A percentile compares a stretch with the other conserved stretches of the same genome.
Evolutionary conservation across 352 stramenopile species (phyloP).

Genomic region (Thalassiosira hispida): DNA sequence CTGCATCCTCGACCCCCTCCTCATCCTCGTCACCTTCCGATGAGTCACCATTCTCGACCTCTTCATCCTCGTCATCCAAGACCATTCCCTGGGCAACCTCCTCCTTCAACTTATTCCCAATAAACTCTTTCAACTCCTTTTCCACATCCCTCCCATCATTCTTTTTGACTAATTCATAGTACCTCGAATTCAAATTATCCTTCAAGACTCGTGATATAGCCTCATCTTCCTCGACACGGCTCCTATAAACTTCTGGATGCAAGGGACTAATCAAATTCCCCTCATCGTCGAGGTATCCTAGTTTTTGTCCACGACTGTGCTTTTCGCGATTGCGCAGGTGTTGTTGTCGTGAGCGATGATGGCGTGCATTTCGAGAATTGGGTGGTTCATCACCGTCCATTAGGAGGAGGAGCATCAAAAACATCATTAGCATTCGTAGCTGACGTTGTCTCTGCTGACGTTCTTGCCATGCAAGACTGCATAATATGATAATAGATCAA

Average conservation of each 20-base stretch:
- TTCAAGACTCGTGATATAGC: constrained; percentile 14
- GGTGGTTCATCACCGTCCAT: constrained; percentile 82
- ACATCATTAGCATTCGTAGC: constrained; percentile 80
- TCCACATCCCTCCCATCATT: constrained; percentile 72
- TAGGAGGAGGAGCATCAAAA: constrained; percentile 80
- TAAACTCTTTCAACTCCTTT: constrained; percentile 51
- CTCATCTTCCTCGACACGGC: constrained; percentile 38
- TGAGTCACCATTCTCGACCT: constrained; percentile 2
- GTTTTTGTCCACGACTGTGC: constrained; percentile 6
- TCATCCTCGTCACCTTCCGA: constrained; percentile 15
- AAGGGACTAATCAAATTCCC: constrained; percentile 32
- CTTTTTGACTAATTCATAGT: constrained; percentile 57
- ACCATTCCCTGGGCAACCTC: constrained; percentile 23
- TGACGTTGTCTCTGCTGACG: constrained; percentile 75
- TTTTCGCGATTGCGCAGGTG: background rate
- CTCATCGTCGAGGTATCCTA: constrained; percentile 40
- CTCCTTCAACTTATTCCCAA: constrained; percentile 43
- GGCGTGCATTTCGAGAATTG: constrained; percentile 20
- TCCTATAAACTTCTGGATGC: constrained; percentile 21
- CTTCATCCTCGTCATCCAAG: constrained; percentile 12
- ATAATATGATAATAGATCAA: background rate
- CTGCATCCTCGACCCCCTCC: constrained; percentile 1
- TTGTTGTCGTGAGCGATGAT: constrained; percentile 12
- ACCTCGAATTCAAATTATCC: constrained; percentile 49
- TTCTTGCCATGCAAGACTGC: constrained; percentile 62